Evolutionary conservation across 257 asterid genomes (phyloP).

Genomic region (Eucommia ulmoides): DNA sequence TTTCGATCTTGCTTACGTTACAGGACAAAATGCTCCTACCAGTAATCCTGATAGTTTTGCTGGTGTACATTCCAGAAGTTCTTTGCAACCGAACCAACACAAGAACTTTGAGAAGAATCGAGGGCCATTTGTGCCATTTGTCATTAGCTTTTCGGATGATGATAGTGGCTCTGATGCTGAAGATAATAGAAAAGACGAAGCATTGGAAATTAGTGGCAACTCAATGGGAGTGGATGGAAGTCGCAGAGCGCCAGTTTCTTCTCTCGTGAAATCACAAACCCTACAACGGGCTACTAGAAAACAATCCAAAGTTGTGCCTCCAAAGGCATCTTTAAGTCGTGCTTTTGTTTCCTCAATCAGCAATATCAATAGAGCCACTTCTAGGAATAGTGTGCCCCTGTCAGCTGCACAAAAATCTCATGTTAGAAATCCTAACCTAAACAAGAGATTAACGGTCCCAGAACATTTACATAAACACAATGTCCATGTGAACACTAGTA

Average conservation of each 20-base stretch:
- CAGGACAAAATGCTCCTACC: slow-evolving; percentile 13
- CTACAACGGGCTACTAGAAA: slow-evolving; percentile 8
- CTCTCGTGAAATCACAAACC: slow-evolving; percentile 16
- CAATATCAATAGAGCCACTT: slow-evolving; percentile 15
- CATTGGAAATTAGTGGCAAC: slow-evolving; percentile 8
- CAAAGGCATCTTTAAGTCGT: slow-evolving; percentile 12
- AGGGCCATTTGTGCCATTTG: slow-evolving; percentile 35
- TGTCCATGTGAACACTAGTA: slow-evolving; percentile 11
- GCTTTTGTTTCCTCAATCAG: slow-evolving; percentile 13
- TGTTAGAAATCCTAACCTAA: slow-evolving; percentile 9
- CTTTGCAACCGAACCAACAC: slow-evolving; percentile 14
- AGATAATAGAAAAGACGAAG: slow-evolving; percentile 13
- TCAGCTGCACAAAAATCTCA: slow-evolving; percentile 2
- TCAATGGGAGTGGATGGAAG: slow-evolving; percentile 11
- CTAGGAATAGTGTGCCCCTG: slow-evolving; percentile 13
- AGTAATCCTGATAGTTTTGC: slow-evolving; percentile 8
- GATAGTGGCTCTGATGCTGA: slow-evolving; percentile 36
- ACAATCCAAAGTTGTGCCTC: slow-evolving; percentile 8
- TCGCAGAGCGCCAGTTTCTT: slow-evolving; percentile 18
- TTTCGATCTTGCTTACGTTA: slow-evolving; percentile 2
- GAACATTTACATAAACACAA: slow-evolving; percentile 12
- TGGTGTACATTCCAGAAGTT: slow-evolving; percentile 17
- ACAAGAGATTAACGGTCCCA: slow-evolving; percentile 10
- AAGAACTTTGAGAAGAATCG: slow-evolving; percentile 25
- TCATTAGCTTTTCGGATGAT: slow-evolving; percentile 42